A percentile compares a stretch with the other conserved stretches of the same genome.
Evolutionary conservation across 345 rosid species (phyloP).

Genomic region (Bretschneidera sinensis): DNA sequence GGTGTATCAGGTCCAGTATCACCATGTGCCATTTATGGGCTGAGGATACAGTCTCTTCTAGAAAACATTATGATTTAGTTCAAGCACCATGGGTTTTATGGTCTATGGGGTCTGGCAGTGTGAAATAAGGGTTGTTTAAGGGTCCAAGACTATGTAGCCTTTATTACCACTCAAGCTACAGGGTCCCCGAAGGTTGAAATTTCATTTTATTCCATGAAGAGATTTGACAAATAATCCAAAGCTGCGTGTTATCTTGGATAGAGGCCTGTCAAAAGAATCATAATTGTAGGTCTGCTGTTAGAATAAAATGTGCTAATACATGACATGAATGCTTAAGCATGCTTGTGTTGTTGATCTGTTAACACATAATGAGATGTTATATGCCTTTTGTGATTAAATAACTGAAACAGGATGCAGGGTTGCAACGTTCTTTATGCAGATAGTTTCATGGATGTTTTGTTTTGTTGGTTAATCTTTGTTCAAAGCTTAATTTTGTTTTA

Average conservation of each 20-base stretch:
- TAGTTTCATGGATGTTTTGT: too few species aligned
- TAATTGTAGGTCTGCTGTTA: background rate
- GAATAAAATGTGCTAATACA: background rate
- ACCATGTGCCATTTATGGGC: conserved; percentile 36
- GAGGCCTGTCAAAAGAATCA: background rate
- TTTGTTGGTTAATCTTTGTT: background rate
- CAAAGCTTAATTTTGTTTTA: background rate
- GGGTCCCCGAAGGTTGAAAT: background rate
- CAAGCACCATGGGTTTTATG: background rate
- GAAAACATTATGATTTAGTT: background rate
- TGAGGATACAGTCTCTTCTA: conserved; percentile 30
- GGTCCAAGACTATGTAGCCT: background rate
- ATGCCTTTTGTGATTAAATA: background rate
- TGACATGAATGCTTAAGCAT: background rate
- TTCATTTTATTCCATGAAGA: background rate
- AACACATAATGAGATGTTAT: background rate
- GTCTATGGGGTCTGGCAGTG: background rate
- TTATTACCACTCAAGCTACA: conserved; percentile 2
- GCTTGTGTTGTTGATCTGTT: background rate
- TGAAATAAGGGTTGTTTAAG: background rate
- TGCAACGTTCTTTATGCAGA: background rate
- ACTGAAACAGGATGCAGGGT: background rate
- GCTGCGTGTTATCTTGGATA: too few species aligned
- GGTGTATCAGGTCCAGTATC: conserved; percentile 14
- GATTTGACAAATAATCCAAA: too few species aligned